Conservation (phyloP, 495 filamentous ascomycete species). For the Opeltia flavorubescens region DNA sequence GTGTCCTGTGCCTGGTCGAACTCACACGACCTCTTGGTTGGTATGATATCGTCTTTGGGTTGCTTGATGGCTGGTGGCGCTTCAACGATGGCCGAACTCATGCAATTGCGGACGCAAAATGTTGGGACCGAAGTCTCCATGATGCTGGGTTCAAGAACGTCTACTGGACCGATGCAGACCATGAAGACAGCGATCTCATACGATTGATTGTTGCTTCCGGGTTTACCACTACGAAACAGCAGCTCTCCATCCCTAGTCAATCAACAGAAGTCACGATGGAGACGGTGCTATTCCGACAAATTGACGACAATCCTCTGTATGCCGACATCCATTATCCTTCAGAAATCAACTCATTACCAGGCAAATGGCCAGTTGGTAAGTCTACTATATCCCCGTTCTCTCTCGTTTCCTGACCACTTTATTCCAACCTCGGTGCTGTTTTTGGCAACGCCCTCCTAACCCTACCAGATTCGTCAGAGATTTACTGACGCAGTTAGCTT, state of each 20-base stretch:
- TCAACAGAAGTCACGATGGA: conserved; percentile 8
- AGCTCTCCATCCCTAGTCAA: not conserved
- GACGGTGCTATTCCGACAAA: conserved; percentile 22
- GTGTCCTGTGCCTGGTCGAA: conserved; percentile 30
- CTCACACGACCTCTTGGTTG: conserved; percentile 25
- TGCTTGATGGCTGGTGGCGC: conserved; percentile 38
- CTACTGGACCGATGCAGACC: conserved; percentile 21
- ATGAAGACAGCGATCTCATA: conserved; percentile 15
- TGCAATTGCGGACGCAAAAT: conserved; percentile 14
- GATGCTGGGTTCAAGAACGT: conserved; percentile 22
- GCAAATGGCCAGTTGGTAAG: not conserved
- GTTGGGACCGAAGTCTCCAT: conserved; percentile 22
- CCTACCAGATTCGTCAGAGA: too few species aligned
- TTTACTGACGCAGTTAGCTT: conserved; percentile 20
- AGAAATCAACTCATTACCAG: not conserved
- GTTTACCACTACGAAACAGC: not conserved
- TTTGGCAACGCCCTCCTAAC: too few species aligned
- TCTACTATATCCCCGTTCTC: not conserved
- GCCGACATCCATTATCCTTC: conserved; percentile 35
- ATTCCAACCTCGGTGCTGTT: too few species aligned
- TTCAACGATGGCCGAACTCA: conserved; percentile 32
- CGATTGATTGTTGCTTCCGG: conserved; percentile 14
- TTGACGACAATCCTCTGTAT: conserved; percentile 15
- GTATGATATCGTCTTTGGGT: conserved; percentile 32
- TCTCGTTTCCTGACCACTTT: too few species aligned